These are phyloP conservation scores for Pterocarpus macrocarpus DNA, from an alignment of 306 rosid species.

Conservation along the genomic window DNA sequence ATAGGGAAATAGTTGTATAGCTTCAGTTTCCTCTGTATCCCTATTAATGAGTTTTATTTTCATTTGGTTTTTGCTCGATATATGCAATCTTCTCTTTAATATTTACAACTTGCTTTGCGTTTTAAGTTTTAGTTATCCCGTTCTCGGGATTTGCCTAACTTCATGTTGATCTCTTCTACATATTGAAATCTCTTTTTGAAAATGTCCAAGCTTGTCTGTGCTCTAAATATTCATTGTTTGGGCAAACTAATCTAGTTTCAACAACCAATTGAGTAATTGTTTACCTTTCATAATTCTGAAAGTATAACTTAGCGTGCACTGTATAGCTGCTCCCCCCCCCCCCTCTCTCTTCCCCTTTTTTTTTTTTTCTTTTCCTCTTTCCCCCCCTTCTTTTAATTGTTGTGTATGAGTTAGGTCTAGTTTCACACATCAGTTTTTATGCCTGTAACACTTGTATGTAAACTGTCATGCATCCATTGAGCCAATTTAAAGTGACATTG, in stretches of 20 bases:
- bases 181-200: slow-evolving; percentile 1
- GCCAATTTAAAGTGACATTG: neutral
- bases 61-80: slow-evolving; percentile 16
- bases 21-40: neutral
- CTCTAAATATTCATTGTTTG: slow-evolving; percentile 14
- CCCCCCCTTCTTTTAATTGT: neutral
- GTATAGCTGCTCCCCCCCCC: too few species aligned
- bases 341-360: too few species aligned
- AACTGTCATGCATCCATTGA: slow-evolving; percentile 14
- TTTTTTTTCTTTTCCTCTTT: too few species aligned
- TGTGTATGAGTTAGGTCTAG: slow-evolving; percentile 19
- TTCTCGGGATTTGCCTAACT: slow-evolving; percentile 15
- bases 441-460: neutral
- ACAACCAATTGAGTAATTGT: slow-evolving; percentile 8
- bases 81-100: slow-evolving; percentile 4
- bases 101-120: slow-evolving; percentile 23
- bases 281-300: neutral
- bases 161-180: neutral
- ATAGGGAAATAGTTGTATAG: slow-evolving; percentile 14
- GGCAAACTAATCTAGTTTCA: slow-evolving; percentile 34
- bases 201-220: neutral
- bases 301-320: neutral
- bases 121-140: neutral
- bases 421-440: slow-evolving; percentile 2
- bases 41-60: neutral